Evolutionary conservation across 2,329 filamentous ascomycete genomes (phyloP).

Genomic region (Akanthomyces muscarius): DNA sequence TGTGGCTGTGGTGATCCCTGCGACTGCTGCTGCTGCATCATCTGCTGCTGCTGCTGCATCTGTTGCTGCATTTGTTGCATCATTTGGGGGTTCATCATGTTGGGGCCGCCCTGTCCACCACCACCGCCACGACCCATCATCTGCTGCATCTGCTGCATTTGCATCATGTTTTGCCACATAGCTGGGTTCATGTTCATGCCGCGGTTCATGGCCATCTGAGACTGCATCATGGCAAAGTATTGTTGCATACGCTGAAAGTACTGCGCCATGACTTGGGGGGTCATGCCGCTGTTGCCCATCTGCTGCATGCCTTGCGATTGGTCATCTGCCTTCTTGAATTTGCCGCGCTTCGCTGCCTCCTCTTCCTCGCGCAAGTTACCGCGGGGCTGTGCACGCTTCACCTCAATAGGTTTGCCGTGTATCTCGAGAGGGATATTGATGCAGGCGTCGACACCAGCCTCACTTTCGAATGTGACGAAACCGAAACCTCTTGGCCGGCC

Average conservation of each 20-base stretch:
- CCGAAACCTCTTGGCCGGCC: conserved; percentile 95
- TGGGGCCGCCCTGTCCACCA: conserved; percentile 31
- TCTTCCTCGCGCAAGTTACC: conserved; percentile 93
- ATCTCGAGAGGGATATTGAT: conserved; percentile 83
- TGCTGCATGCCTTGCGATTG: conserved; percentile 38
- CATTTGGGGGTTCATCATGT: conserved; percentile 49
- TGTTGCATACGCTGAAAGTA: conserved; percentile 99
- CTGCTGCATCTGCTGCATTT: conserved; percentile 67
- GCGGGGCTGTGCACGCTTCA: conserved; percentile 94
- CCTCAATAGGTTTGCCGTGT: conserved; percentile 92
- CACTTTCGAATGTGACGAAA: conserved; percentile 96
- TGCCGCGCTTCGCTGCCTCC: conserved; percentile 59
- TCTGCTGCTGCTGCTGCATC: conserved; percentile 41
- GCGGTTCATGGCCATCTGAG: conserved; percentile 82
- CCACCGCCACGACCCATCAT: conserved; percentile 44
- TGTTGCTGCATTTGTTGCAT: conserved; percentile 51
- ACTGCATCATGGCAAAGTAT: conserved; percentile 92
- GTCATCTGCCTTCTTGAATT: conserved; percentile 52
- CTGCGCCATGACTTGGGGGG: conserved; percentile 94
- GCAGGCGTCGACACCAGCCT: conserved; percentile 89
- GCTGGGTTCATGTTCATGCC: conserved; percentile 69
- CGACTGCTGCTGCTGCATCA: conserved; percentile 23
- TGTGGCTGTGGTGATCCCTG: conserved; percentile 23
- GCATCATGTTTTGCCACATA: conserved; percentile 73
- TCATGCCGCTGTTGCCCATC: conserved; percentile 64